These are phyloP conservation scores for Diplocarpon mali DNA, from an alignment of 2,329 filamentous ascomycete genomes.

Conservation along the genomic window DNA sequence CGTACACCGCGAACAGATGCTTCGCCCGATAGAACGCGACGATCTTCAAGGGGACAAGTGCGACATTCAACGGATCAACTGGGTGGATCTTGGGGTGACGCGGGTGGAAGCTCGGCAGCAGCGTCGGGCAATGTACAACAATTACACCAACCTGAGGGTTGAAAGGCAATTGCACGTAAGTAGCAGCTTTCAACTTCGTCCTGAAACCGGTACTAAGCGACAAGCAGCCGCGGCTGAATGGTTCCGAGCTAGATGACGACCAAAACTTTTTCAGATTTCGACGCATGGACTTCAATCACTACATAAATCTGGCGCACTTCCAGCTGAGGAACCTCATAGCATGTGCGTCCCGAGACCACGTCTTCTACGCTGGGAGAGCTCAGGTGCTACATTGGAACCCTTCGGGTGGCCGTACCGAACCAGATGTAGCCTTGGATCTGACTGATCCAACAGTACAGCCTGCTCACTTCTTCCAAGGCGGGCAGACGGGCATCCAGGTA, in stretches of 20 bases:
- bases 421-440: conserved; percentile 21
- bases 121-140: conserved; percentile 40
- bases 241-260: conserved; percentile 13
- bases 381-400: conserved; percentile 43
- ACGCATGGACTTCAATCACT: conserved; percentile 42
- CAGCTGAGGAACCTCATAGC: conserved; percentile 54
- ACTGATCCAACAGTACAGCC: conserved; percentile 20
- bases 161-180: conserved; percentile 40
- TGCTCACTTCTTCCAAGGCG: conserved; percentile 10
- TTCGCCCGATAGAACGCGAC: conserved; percentile 27
- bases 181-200: conserved; percentile 9
- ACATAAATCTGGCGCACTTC: conserved; percentile 50
- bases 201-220: not conserved
- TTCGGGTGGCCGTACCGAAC: conserved; percentile 28
- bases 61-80: conserved; percentile 51
- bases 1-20: conserved; percentile 13
- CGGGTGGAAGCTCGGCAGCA: conserved; percentile 37
- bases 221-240: conserved; percentile 13
- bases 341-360: conserved; percentile 41
- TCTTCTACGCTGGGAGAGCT: conserved; percentile 43
- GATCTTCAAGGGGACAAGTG: conserved; percentile 44
- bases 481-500: conserved; percentile 21
- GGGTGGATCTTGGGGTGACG: conserved; percentile 41
- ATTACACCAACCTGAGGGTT: conserved; percentile 43
- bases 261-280: conserved; percentile 45